These are phyloP conservation scores for Paramecium sexaurelia DNA, from an alignment of 73 alveolate species.

Conservation along the genomic window DNA sequence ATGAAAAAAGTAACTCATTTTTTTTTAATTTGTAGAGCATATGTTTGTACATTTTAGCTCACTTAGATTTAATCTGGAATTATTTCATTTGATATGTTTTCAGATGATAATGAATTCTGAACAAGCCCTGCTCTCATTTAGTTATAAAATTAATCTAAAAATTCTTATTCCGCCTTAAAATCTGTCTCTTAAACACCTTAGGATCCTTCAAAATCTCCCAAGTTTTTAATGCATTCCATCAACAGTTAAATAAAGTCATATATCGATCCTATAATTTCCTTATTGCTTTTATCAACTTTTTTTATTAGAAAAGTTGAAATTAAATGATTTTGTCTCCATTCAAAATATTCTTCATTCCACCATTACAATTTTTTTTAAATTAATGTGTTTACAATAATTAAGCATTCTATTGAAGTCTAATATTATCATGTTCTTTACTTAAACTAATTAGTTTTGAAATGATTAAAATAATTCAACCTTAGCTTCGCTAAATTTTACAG, in stretches of 20 bases:
- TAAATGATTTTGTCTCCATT: conserved; percentile 36
- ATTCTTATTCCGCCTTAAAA: not conserved
- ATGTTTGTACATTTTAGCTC: not conserved
- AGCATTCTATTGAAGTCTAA: conserved; percentile 25
- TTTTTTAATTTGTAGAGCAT: not conserved
- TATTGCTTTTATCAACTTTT: not conserved
- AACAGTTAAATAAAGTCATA: not conserved
- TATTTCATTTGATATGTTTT: not conserved
- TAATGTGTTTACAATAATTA: conserved; percentile 5
- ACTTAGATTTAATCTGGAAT: not conserved
- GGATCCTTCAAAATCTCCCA: not conserved
- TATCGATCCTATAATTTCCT: not conserved
- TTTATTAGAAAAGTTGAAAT: not conserved
- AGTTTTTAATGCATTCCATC: not conserved
- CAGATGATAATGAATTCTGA: not conserved
- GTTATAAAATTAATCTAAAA: not conserved
- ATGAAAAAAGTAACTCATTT: not conserved
- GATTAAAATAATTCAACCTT: not conserved
- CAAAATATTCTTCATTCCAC: conserved; percentile 47
- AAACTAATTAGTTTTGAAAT: conserved; percentile 15
- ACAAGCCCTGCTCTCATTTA: not conserved
- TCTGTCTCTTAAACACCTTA: not conserved
- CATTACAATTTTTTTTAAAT: not conserved
- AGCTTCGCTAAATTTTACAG: not conserved
- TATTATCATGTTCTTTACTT: not conserved